Conservation (phyloP, 768 basidiomycete genomes). For the Coprinopsis cinerea region DNA sequence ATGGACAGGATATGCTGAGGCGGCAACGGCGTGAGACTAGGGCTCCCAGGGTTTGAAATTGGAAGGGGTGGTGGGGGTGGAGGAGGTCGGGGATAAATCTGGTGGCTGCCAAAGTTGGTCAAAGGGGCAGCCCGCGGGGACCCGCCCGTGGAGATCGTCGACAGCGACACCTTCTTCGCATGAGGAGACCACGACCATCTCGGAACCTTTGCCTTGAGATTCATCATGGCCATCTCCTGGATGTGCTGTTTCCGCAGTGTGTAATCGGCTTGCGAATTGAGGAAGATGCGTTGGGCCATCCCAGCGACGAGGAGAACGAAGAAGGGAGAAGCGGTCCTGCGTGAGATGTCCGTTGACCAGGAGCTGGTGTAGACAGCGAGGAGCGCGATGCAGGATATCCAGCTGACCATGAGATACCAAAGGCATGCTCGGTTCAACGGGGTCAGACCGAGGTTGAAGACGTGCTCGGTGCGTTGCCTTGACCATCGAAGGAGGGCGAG, state of each 20-base stretch:
- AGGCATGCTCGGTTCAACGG: slow-evolving; percentile 8
- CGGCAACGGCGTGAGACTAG: neutral
- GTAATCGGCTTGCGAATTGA: slow-evolving; percentile 7
- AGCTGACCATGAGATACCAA: slow-evolving; percentile 9
- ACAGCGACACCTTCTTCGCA: neutral
- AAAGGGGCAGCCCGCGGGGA: neutral
- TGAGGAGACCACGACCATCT: neutral
- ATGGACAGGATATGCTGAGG: slow-evolving; percentile 1
- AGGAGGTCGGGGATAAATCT: slow-evolving; percentile 2
- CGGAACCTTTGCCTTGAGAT: neutral
- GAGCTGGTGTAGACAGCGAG: slow-evolving; percentile 3
- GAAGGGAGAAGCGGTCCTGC: slow-evolving; percentile 3
- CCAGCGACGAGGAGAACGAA: slow-evolving; percentile 6
- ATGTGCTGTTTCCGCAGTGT: slow-evolving; percentile 1
- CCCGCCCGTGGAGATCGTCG: neutral
- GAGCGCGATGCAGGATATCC: neutral
- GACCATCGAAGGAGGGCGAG: slow-evolving; percentile 1
- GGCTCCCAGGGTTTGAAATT: neutral
- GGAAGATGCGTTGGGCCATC: slow-evolving; percentile 8
- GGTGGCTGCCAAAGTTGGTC: neutral
- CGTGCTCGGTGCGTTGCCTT: slow-evolving; percentile 4
- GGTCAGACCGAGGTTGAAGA: slow-evolving; percentile 6
- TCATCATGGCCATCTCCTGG: neutral
- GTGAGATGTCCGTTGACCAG: neutral
- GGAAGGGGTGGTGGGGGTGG: neutral